Base-by-base conservation (phyloP, 176 grass and related monocot genomes). In the Miscanthus lutarioriparius region DNA sequence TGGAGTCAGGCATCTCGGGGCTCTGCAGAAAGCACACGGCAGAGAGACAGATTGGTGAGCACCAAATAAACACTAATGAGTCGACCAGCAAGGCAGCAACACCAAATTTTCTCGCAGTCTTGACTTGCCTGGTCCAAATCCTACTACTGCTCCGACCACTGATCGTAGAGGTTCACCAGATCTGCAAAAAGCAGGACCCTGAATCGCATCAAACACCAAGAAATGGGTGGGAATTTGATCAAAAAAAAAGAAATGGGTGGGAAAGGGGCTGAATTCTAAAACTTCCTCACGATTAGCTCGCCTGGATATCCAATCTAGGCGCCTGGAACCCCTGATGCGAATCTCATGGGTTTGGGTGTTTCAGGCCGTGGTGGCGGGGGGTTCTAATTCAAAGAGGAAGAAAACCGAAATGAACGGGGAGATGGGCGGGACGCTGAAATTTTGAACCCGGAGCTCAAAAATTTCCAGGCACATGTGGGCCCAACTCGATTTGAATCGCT, bases 1-100 rank as follows among this genome's bases (percentile, higher is more conserved):
- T 81, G 49, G 58, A 74, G 54, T 92, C 88, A 59, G 86, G 70
- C 91, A 92, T 89, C 86, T 78, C 70, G 3, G 67, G 39, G 39
- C 66, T 79, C 80, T 90, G 80, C 74, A 80, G 28, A 61, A 39
- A 19, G 14, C 38, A 62, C 8, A 10, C 27, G 44, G n/a, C 61
- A 10, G 45, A 79, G 44, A 74, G 0, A 27, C 51, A 32, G 23
- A 54, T 72, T 32, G 66, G 79, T 90, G 16, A 90, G 56, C 45
- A 48, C 12, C 22, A 7, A 70, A 27, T 13, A 66, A 86, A 79
- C 28, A 61, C 45, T 40, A 70, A 85, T 77, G 11, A 5, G 10
- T 79, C 36, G 61, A 25, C 49, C 16, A 25, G 33, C 6, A 49
- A 20, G 72, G 70, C 5, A 27, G 44, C 10, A 5, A 45, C 35